Conservation (phyloP, 1,139 yeast genomes). For the Blastobotrys serpentis region DNA sequence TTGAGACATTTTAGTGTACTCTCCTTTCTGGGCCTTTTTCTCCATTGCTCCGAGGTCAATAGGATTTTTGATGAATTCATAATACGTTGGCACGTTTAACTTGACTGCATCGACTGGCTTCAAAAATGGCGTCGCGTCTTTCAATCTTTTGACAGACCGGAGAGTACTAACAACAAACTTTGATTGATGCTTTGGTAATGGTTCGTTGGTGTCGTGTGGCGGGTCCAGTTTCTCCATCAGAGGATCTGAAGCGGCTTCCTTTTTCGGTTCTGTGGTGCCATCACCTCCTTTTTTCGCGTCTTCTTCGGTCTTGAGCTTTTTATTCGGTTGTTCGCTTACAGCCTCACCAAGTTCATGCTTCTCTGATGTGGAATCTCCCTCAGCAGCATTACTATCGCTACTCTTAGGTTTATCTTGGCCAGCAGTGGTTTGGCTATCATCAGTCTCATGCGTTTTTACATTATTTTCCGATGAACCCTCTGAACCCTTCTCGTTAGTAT, state of each 20-base stretch:
- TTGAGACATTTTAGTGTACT: conserved; percentile 67
- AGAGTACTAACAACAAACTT: conserved; percentile 50
- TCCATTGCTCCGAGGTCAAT: conserved; percentile 95
- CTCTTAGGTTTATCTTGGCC: conserved; percentile 13
- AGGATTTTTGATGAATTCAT: conserved; percentile 78
- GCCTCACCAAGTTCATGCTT: conserved; percentile 5
- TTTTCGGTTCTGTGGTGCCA: conserved; percentile 13
- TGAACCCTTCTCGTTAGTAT: conserved; percentile 5
- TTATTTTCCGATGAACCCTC: too few relatives aligned
- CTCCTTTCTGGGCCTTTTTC: conserved; percentile 64
- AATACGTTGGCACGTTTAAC: conserved; percentile 86
- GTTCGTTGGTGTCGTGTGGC: conserved; percentile 39
- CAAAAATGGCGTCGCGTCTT: conserved; percentile 89
- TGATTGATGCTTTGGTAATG: conserved; percentile 85
- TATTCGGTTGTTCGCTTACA: not conserved
- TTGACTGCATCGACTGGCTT: conserved; percentile 88
- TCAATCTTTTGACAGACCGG: conserved; percentile 77
- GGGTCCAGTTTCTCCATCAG: conserved; percentile 18
- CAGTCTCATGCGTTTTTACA: conserved; percentile 3
- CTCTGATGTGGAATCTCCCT: not conserved
- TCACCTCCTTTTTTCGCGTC: conserved; percentile 1
- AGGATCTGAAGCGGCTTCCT: conserved; percentile 9
- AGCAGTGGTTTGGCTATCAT: conserved; percentile 10
- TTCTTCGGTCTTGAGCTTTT: conserved; percentile 11
- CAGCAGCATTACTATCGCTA: not conserved